Conservation (phyloP, 2,329 filamentous ascomycete genomes). For the Fusarium nematophilum region DNA sequence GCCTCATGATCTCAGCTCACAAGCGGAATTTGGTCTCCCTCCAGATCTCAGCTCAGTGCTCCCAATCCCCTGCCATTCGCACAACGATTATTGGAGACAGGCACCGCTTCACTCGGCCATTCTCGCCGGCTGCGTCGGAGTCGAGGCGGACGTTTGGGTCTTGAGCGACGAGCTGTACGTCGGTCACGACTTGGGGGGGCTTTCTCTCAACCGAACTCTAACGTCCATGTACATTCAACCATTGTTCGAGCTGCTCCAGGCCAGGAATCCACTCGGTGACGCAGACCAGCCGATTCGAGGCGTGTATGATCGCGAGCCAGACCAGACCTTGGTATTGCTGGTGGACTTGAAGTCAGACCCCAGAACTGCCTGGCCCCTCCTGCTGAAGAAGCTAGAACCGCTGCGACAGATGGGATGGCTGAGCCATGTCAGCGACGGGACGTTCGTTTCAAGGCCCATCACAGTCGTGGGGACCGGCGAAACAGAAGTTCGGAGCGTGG, state of each 20-base stretch:
- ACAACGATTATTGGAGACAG: slow-evolving; percentile 77
- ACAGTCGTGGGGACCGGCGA: slow-evolving; percentile 77
- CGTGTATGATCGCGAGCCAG: slow-evolving; percentile 65
- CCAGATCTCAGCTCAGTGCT: slow-evolving; percentile 23
- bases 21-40: neutral
- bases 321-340: slow-evolving; percentile 69
- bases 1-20: neutral
- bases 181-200: slow-evolving; percentile 68
- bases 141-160: slow-evolving; percentile 78
- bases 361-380: slow-evolving; percentile 39
- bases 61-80: slow-evolving; percentile 71
- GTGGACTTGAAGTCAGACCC: slow-evolving; percentile 74
- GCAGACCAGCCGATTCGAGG: slow-evolving; percentile 53
- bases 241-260: slow-evolving; percentile 67
- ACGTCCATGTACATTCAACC: slow-evolving; percentile 72
- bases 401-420: slow-evolving; percentile 70
- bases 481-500: slow-evolving; percentile 26
- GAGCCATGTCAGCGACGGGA: slow-evolving; percentile 61
- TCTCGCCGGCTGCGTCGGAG: slow-evolving; percentile 67
- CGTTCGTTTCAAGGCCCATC: slow-evolving; percentile 65
- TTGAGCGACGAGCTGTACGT: slow-evolving; percentile 67
- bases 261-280: slow-evolving; percentile 49
- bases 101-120: slow-evolving; percentile 73
- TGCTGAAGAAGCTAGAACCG: slow-evolving; percentile 59
- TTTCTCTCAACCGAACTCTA: slow-evolving; percentile 70